Conservation (phyloP, 345 rosid species). For the Carallia pectinifolia region DNA sequence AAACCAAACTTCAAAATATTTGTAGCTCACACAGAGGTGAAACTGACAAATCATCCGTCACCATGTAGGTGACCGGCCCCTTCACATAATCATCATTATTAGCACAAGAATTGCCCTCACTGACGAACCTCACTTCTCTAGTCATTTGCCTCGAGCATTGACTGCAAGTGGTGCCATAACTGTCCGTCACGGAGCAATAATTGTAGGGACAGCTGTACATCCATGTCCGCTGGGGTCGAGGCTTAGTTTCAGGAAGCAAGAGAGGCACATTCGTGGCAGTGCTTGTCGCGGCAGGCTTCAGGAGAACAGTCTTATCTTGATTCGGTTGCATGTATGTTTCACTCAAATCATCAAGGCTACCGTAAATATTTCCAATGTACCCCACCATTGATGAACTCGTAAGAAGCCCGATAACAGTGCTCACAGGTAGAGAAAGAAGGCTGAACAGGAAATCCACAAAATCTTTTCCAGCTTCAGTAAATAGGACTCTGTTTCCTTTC, state of each 20-base stretch:
- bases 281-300: not conserved
- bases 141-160: not conserved
- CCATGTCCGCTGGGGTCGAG: not conserved
- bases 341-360: slow-evolving; percentile 16
- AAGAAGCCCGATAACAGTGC: slow-evolving; percentile 10
- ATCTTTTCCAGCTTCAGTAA: slow-evolving; percentile 32
- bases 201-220: not conserved
- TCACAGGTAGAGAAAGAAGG: slow-evolving; percentile 19
- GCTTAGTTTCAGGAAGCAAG: not conserved
- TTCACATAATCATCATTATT: slow-evolving; percentile 18
- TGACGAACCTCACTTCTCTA: not conserved
- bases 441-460: slow-evolving; percentile 35
- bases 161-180: not conserved
- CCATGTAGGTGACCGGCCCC: slow-evolving; percentile 29
- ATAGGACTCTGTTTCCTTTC: slow-evolving; percentile 15
- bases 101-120: not conserved
- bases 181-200: not conserved
- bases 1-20: too few relatives aligned
- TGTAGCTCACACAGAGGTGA: not conserved
- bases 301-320: slow-evolving; percentile 10
- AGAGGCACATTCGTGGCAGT: not conserved
- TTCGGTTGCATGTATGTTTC: slow-evolving; percentile 12
- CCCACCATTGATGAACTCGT: slow-evolving; percentile 8
- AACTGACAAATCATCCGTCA: slow-evolving; percentile 33
- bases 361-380: slow-evolving; percentile 15